A percentile compares a stretch with the other conserved stretches of the same genome.
Conservation (phyloP, 2,329 filamentous ascomycete species). For the Colletotrichum costaricense region DNA sequence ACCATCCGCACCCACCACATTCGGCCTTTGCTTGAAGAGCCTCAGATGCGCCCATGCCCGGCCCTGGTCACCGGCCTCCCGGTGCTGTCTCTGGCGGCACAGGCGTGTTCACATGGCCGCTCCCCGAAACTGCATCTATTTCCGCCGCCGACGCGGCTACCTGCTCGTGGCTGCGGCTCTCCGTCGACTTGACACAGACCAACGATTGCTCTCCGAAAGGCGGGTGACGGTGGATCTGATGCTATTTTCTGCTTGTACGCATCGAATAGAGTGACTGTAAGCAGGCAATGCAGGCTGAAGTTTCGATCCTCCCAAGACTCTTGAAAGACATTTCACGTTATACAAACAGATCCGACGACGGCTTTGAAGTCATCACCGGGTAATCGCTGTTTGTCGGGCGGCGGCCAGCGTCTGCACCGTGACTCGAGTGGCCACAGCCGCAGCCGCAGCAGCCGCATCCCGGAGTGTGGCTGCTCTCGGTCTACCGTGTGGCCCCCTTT, state of each 20-base stretch:
- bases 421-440: conserved; percentile 1
- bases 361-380: background rate
- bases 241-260: conserved; percentile 28
- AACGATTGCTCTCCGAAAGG: background rate
- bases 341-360: conserved; percentile 12
- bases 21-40: background rate
- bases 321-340: conserved; percentile 13
- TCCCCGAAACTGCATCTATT: conserved; percentile 22
- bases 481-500: background rate
- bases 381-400: background rate
- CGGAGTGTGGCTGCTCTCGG: background rate
- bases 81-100: background rate
- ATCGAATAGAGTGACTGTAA: conserved; percentile 17
- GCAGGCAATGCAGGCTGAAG: background rate
- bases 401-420: conserved; percentile 6
- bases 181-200: conserved; percentile 21
- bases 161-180: conserved; percentile 24
- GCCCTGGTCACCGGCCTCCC: background rate
- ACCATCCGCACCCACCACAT: background rate
- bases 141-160: conserved; percentile 13
- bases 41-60: background rate
- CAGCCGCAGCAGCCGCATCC: background rate
- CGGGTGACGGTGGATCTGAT: conserved; percentile 13
- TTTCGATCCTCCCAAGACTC: background rate
- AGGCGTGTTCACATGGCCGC: background rate